Conservation (phyloP, 2,329 filamentous ascomycete genomes). For the Didymella glomerata region DNA sequence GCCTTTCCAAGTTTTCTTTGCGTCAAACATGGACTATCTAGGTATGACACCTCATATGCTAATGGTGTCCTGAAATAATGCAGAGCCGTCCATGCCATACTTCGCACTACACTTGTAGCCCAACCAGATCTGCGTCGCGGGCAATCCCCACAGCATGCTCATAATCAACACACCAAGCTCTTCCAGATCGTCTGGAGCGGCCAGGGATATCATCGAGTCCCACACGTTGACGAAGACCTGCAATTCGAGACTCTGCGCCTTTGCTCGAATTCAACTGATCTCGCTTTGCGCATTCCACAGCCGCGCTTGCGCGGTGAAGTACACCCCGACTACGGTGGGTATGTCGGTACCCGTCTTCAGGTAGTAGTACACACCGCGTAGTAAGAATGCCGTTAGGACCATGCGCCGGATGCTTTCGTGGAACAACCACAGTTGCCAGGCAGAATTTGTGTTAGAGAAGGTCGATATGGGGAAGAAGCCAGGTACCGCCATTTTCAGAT, state of each 20-base stretch:
- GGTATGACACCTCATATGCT: no score
- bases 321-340: conserved; percentile 5
- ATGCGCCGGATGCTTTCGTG: conserved; percentile 45
- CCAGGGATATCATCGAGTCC: conserved; percentile 5
- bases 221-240: conserved; percentile 4
- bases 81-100: background rate
- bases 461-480: background rate
- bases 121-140: conserved; percentile 20
- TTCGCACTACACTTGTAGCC: conserved; percentile 1
- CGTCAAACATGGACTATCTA: no score
- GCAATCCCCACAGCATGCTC: conserved; percentile 24
- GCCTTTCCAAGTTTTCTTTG: no score
- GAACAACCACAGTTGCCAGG: conserved; percentile 31
- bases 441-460: background rate
- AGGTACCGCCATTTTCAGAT: no score
- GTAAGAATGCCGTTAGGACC: conserved; percentile 40
- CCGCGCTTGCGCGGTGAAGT: conserved; percentile 23
- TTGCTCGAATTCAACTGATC: background rate
- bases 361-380: conserved; percentile 43
- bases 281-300: conserved; percentile 10
- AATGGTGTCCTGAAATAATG: no score
- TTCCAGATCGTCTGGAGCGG: conserved; percentile 24
- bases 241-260: background rate
- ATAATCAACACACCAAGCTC: conserved; percentile 28
- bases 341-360: conserved; percentile 22